Evolutionary conservation across 2,329 filamentous ascomycete species (phyloP).

Genomic region (Aspergillus pseudonomiae): DNA sequence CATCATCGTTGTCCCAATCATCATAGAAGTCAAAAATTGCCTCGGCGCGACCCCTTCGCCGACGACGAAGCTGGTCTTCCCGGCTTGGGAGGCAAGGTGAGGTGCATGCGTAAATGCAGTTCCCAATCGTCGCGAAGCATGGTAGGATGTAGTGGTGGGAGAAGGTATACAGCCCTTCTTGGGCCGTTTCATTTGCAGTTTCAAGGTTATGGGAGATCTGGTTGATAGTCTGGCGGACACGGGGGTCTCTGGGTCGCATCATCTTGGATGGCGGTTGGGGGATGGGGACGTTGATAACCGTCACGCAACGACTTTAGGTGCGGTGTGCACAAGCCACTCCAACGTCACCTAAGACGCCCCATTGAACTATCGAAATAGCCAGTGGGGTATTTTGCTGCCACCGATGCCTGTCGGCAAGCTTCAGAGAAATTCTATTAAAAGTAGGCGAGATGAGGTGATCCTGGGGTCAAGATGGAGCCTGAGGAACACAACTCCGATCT

Average conservation of each 20-base stretch:
- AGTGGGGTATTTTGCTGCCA: neutral
- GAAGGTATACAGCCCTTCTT: slow-evolving; percentile 86
- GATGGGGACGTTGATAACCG: slow-evolving; percentile 36
- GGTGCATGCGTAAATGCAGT: slow-evolving; percentile 70
- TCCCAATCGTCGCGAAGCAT: slow-evolving; percentile 70
- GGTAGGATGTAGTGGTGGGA: slow-evolving; percentile 83
- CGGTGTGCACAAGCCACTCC: slow-evolving; percentile 16
- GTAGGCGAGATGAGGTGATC: neutral
- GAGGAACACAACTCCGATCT: neutral
- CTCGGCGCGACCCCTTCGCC: slow-evolving; percentile 71
- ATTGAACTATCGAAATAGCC: slow-evolving; percentile 11
- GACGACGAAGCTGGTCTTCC: slow-evolving; percentile 73
- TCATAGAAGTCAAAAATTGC: slow-evolving; percentile 96
- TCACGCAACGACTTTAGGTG: slow-evolving; percentile 21
- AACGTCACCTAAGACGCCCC: slow-evolving; percentile 17
- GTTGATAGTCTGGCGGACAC: slow-evolving; percentile 90
- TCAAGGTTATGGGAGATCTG: slow-evolving; percentile 90
- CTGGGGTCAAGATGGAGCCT: neutral
- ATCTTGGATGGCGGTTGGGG: slow-evolving; percentile 39
- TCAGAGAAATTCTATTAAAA: neutral
- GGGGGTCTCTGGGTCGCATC: slow-evolving; percentile 73
- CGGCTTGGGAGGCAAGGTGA: slow-evolving; percentile 68
- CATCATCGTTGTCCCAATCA: slow-evolving; percentile 79
- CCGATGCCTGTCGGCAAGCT: neutral
- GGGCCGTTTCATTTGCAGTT: slow-evolving; percentile 86